Base-by-base conservation (phyloP, 108 stramenopile species). In the Nannochloropsis granulata region DNA sequence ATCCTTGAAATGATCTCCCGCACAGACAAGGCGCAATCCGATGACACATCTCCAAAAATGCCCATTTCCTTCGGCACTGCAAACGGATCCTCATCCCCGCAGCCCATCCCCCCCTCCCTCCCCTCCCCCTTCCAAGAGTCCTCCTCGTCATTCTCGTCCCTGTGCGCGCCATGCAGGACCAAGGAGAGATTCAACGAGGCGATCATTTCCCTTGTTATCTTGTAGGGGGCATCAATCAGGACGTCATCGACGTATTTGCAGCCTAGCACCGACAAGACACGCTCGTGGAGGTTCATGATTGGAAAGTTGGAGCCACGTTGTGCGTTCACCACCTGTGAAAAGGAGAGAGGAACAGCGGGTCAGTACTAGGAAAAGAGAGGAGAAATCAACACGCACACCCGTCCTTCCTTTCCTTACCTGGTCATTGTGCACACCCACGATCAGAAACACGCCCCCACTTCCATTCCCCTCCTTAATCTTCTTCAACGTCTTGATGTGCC, bases 351-450 rank as follows among this genome's bases (percentile, higher is more conserved):
- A 16, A 71, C 0, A n/a, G 5, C 7, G 11, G 56, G 56, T 71
- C 0, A 71, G 56, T 5, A 71, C 7, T 71, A 2, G n/a, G 56
- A 71, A 10, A 71, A 71, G 11, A 71, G 2, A 11, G 0, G 56
- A 11, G 11, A 71, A n/a, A n/a, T 71, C 7, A 71, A n/a, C 21
- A 71, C n/a, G 5, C 56, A 2, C 10, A 2, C 21, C 21, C 56
- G 5, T 2, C 21, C n/a, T 5, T 0, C 56, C 56, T 71, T n/a
- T n/a, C 56, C 56, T n/a, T n/a, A 71, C 56, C 56, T 93, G 88
- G 90, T 99, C 99, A 83, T 95, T 92, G 86, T 99, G 96, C 43
- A 99, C 93, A 44, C 99, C 99, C n/a, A 95, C 99, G 81, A 99
- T 93, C 34, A 44, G 8, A 14, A 44, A 44, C 56, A 85, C 43